Conservation (phyloP, 495 filamentous ascomycete species). For the Neurospora terricola region DNA sequence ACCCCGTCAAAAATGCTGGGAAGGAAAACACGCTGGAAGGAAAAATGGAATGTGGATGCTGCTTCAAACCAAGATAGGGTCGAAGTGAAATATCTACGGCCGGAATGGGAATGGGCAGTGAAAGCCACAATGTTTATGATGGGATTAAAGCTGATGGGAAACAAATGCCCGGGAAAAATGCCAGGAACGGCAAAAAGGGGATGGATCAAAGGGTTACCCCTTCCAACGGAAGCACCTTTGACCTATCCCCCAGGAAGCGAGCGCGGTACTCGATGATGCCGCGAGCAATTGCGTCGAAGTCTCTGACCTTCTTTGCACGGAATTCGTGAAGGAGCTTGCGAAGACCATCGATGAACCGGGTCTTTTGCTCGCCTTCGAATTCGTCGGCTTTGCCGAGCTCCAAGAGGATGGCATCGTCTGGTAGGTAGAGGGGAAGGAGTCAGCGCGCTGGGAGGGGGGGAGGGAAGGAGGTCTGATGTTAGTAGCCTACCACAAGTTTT, state of each 20-base stretch:
- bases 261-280: conserved; percentile 75
- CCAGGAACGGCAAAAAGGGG: not conserved
- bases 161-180: not conserved
- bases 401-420: conserved; percentile 81
- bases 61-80: conserved; percentile 1
- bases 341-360: conserved; percentile 64
- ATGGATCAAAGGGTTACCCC: conserved; percentile 22
- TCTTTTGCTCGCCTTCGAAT: conserved; percentile 57
- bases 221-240: conserved; percentile 38
- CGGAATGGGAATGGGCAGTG: conserved; percentile 1
- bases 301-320: conserved; percentile 61
- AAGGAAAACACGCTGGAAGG: conserved; percentile 7
- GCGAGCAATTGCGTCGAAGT: conserved; percentile 69
- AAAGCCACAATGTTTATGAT: not conserved
- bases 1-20: not conserved
- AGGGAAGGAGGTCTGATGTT: conserved; percentile 18
- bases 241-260: conserved; percentile 40
- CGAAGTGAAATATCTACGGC: conserved; percentile 11
- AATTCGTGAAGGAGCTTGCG: conserved; percentile 66
- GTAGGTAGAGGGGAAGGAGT: conserved; percentile 43
- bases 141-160: not conserved
- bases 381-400: conserved; percentile 71
- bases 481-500: conserved; percentile 13
- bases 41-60: not conserved
- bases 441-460: conserved; percentile 37